A percentile compares a stretch with the other conserved stretches of the same genome.
These are phyloP conservation scores for Xylaria scruposa DNA, from an alignment of 495 filamentous ascomycete species.

Conservation along the genomic window DNA sequence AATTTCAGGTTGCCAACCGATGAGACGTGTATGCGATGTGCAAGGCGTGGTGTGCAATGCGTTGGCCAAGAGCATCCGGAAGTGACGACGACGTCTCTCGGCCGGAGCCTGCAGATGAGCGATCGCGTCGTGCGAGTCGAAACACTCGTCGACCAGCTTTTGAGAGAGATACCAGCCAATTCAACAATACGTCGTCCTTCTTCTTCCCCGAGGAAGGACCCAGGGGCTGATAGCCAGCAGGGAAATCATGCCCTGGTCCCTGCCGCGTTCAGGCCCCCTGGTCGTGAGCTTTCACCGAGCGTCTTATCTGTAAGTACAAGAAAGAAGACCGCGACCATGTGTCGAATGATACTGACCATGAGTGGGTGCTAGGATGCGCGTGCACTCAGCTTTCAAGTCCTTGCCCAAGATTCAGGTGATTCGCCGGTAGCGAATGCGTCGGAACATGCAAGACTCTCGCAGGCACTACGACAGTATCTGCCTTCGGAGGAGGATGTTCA, in stretches of 20 bases:
- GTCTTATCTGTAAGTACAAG: slow-evolving; percentile 14
- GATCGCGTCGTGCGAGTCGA: slow-evolving; percentile 43
- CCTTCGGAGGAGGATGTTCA: slow-evolving; percentile 8
- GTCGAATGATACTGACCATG: slow-evolving; percentile 7
- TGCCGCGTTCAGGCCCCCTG: background rate
- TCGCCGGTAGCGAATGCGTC: slow-evolving; percentile 12
- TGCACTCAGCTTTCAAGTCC: slow-evolving; percentile 4
- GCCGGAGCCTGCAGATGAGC: slow-evolving; percentile 29
- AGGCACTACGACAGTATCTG: background rate
- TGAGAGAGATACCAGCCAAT: slow-evolving; percentile 12
- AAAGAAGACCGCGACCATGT: background rate
- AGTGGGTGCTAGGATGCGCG: slow-evolving; percentile 6
- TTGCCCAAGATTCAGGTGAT: background rate
- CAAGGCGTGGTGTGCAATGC: slow-evolving; percentile 44
- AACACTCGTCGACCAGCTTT: slow-evolving; percentile 39
- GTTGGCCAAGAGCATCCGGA: slow-evolving; percentile 51
- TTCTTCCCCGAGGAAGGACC: slow-evolving; percentile 4
- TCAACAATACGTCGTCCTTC: slow-evolving; percentile 1
- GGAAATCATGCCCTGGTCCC: background rate
- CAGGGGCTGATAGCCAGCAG: background rate
- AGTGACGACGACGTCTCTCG: slow-evolving; percentile 16
- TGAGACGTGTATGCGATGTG: slow-evolving; percentile 47
- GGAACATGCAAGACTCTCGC: slow-evolving; percentile 18
- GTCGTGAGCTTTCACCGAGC: background rate
- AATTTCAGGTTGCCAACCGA: slow-evolving; percentile 38